phyloP scores from a whole-genome alignment of 2,329 filamentous ascomycete genomes.

The Aureobasidium melanogenum region DNA sequence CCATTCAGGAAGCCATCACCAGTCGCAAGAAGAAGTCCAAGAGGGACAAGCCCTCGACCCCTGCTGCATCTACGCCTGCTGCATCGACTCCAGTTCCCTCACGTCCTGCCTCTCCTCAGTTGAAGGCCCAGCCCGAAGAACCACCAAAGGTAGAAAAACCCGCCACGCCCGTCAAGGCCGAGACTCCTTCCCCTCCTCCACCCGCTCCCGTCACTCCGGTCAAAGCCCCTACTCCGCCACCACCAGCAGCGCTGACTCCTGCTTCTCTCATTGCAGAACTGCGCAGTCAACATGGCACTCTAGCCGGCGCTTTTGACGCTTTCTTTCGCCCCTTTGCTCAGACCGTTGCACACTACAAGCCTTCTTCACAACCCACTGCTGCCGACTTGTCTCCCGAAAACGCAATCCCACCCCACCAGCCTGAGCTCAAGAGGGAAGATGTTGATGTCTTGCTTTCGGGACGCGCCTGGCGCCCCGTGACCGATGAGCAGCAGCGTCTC shows the following conservation, averaged over 20 bases:
- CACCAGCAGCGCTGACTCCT: constrained; percentile 23
- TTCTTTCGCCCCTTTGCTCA: constrained; percentile 23
- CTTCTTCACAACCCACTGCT: constrained; percentile 16
- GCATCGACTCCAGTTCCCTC: constrained; percentile 1
- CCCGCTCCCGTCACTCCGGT: constrained; percentile 16
- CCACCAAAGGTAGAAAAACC: constrained; percentile 12
- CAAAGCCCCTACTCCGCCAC: constrained; percentile 27
- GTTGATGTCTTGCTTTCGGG: constrained; percentile 41
- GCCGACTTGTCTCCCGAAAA: constrained; percentile 18
- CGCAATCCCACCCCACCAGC: constrained; percentile 29
- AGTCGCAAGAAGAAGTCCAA: constrained; percentile 80
- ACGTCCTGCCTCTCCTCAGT: constrained; percentile 11
- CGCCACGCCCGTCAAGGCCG: constrained; percentile 16
- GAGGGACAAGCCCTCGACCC: constrained; percentile 40
- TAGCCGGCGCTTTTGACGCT: constrained; percentile 24
- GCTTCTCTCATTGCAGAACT: constrained; percentile 25
- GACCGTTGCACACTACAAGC: constrained; percentile 22
- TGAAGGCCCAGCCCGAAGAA: constrained; percentile 19
- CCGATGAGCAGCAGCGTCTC: constrained; percentile 32
- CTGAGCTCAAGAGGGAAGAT: constrained; percentile 44
- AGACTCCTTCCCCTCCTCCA: constrained; percentile 14
- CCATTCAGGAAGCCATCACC: constrained; percentile 59
- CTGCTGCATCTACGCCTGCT: neutral
- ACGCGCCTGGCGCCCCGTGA: neutral
- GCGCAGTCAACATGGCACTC: constrained; percentile 20